Evolutionary conservation across 1,284 basidiomycete genomes (phyloP), one percentile per base, ranked within the genome.

Genomic region (Rhizopogon hawkerae): DNA sequence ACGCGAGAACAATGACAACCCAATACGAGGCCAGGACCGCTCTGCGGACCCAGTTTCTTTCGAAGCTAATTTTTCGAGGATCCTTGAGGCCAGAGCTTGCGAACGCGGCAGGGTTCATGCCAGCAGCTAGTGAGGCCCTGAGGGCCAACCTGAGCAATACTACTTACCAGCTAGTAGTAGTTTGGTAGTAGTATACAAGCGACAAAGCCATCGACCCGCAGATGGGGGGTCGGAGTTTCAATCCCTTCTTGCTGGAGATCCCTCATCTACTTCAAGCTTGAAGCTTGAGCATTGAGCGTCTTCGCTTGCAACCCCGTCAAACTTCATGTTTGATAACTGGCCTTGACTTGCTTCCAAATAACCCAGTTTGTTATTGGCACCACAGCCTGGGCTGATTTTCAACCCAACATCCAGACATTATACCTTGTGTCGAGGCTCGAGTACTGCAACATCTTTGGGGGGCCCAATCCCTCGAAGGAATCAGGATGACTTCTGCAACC

Each of bases 11-110:
- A 18, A 93, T 73, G 31, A 90, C 69, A 26, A 77, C 52, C 77
- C 90, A 90, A 64, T 93, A 94, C 0, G 85, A 79, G 4, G 74
- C 65, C 50, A 91, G 72, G 51, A 89, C 81, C 39, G 66, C 67
- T 56, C 81, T 68, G 46, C 82, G 73, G 49, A 73, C 69, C 38
- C 56, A 57, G 52, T 68, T 60, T 21, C 69, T 67, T 59, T 85
- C 77, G 57, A 77, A 79, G 56, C 73, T 70, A 16, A 85, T 68
- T n/a, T 58, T 69, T 39, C 69, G 66, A 13, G 78, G 78, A 51
- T 78, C 72, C 48, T 68, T 70, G 47, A 74, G 61, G 33, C 64
- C 64, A 46, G 67, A 63, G 47, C 34, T 51, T 13, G 46, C 34
- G 39, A 44, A 21, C 5, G 41, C 24, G 24, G 9, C 23, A 21